These are phyloP conservation scores for Salix udensis DNA, from an alignment of 345 rosid species.

Conservation along the genomic window DNA sequence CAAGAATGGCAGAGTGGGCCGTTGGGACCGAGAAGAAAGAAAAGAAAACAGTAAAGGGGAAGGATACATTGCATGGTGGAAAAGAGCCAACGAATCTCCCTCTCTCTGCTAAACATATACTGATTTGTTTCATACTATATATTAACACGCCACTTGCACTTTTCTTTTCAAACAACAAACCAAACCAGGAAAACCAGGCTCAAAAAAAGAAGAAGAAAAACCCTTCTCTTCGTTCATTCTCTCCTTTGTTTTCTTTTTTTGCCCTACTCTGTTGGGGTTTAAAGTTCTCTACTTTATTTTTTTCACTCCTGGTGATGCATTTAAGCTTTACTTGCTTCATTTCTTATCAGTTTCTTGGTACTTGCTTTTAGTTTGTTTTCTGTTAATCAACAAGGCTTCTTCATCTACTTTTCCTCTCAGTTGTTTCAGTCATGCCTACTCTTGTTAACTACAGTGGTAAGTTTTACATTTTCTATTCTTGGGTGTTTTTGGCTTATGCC, in stretches of 20 bases:
- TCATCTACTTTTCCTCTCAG: conserved; percentile 8
- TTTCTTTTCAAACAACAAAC: neutral
- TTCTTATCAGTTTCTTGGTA: conserved; percentile 17
- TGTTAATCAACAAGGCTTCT: conserved; percentile 18
- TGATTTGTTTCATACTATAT: neutral
- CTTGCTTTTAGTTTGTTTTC: conserved; percentile 4
- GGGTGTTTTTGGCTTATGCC: neutral
- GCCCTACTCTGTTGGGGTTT: conserved; percentile 52
- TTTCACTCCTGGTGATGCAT: conserved; percentile 29
- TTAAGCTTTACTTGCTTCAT: conserved; percentile 25
- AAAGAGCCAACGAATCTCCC: conserved; percentile 33
- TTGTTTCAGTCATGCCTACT: conserved; percentile 52
- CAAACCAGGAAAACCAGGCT: neutral
- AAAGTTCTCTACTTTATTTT: conserved; percentile 6
- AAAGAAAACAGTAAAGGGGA: conserved; percentile 16
- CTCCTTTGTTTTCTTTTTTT: conserved; percentile 29
- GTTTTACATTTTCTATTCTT: conserved; percentile 3
- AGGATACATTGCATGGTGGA: conserved; percentile 46
- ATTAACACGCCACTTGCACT: neutral
- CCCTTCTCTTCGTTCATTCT: neutral
- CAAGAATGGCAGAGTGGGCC: conserved; percentile 7
- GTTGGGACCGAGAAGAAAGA: conserved; percentile 13
- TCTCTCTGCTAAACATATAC: neutral
- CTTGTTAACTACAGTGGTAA: conserved; percentile 58
- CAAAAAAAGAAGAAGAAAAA: no score